A percentile compares a stretch with the other conserved stretches of the same genome.
Evolutionary conservation across 768 basidiomycete species (phyloP).

Genomic region (Lactifluus echinatus): DNA sequence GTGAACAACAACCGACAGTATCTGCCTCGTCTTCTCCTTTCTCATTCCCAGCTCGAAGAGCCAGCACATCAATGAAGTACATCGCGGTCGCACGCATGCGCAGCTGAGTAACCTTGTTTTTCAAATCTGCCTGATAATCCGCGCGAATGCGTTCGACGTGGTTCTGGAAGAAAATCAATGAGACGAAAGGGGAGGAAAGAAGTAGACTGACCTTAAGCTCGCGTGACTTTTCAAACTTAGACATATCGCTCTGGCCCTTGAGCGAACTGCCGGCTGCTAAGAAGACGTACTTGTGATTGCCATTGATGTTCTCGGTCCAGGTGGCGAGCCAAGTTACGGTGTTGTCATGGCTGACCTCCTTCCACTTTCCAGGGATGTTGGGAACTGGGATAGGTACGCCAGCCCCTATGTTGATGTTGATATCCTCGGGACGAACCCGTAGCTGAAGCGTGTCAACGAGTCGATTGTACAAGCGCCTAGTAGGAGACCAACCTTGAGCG

Average conservation of each 20-base stretch:
- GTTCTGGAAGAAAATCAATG: constrained; percentile 40
- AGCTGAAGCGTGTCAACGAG: constrained; percentile 35
- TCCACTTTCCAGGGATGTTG: constrained; percentile 91
- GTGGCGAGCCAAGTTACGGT: constrained; percentile 98
- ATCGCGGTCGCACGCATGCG: constrained; percentile 98
- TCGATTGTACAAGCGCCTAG: background rate
- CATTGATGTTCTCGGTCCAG: constrained; percentile 98
- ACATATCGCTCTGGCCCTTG: constrained; percentile 97
- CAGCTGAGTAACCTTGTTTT: constrained; percentile 86
- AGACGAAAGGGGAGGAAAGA: background rate
- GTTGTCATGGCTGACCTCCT: constrained; percentile 78
- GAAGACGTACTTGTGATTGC: constrained; percentile 95
- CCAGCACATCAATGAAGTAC: constrained; percentile 97
- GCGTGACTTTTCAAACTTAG: constrained; percentile 96
- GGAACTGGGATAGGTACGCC: constrained; percentile 69
- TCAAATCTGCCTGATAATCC: constrained; percentile 80
- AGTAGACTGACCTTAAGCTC: constrained; percentile 69
- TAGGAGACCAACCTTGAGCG: constrained; percentile 59
- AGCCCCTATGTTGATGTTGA: constrained; percentile 89
- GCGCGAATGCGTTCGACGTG: constrained; percentile 86
- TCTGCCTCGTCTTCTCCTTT: constrained; percentile 99
- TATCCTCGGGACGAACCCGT: constrained; percentile 89
- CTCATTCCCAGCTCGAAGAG: constrained; percentile 97
- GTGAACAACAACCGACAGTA: constrained; percentile 96
- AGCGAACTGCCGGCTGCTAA: constrained; percentile 93